Evolutionary conservation across 2,329 filamentous ascomycete genomes (phyloP).

Genomic region (Fonsecaea monophora): DNA sequence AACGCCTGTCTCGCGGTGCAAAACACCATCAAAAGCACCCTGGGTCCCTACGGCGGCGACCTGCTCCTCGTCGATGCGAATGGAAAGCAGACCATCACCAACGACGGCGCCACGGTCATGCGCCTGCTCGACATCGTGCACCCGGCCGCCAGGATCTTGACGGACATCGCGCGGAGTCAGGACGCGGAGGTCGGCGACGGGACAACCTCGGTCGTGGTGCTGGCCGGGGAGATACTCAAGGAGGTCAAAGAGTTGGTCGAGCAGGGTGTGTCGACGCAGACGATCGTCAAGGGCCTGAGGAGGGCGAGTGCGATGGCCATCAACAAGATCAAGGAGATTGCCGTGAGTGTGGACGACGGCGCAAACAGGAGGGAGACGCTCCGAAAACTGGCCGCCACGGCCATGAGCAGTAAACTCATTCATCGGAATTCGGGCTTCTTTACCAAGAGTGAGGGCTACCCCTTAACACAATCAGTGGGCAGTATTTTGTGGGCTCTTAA

Average conservation of each 20-base stretch:
- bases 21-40: conserved; percentile 90
- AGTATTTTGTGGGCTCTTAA: conserved; percentile 19
- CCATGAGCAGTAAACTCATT: conserved; percentile 99
- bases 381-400: conserved; percentile 85
- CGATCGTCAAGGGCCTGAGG: conserved; percentile 94
- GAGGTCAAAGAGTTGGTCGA: conserved; percentile 96
- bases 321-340: conserved; percentile 99
- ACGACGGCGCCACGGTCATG: conserved; percentile 99
- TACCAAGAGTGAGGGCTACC: conserved; percentile 77
- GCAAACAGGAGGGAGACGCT: conserved; percentile 83
- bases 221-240: conserved; percentile 97
- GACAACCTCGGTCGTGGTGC: conserved; percentile 94
- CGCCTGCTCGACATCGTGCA: conserved; percentile 99
- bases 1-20: conserved; percentile 97
- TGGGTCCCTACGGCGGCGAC: conserved; percentile 96
- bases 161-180: conserved; percentile 97
- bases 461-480: background rate
- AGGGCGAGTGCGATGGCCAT: conserved; percentile 88
- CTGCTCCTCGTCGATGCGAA: conserved; percentile 94
- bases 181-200: conserved; percentile 98
- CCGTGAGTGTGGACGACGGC: conserved; percentile 79
- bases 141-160: conserved; percentile 94
- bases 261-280: conserved; percentile 94
- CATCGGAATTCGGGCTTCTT: conserved; percentile 97
- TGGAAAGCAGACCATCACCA: conserved; percentile 96